Evolutionary conservation across 169 alveolate genomes (phyloP), one percentile per base, ranked within the genome.

Genomic region (Eimeria maxima): DNA sequence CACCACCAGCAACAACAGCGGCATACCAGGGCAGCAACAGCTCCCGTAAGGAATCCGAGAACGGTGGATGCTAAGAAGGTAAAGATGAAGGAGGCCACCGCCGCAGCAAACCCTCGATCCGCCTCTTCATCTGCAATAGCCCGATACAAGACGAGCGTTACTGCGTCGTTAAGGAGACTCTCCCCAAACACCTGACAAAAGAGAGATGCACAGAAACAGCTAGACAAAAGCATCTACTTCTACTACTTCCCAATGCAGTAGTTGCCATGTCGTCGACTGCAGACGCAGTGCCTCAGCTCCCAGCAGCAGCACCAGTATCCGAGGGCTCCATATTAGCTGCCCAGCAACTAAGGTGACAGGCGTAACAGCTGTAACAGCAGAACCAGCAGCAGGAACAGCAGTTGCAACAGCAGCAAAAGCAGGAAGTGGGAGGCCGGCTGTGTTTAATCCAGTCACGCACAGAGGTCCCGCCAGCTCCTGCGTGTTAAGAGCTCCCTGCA

Each of bases 91-190:
- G 86, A 63, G 24, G 96, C 90, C 60, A 44, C 89, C 29, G 73
- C 60, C 16, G 92, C 95, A 29, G 93, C 53, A 24, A 93, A 83
- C 10, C 88, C 95, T 24, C 78, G 50, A 1, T 81, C 69, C 0
- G 73, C 24, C 44, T 73, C 96, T 10, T 65, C 94, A 38, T 67
- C 74, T 24, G 81, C 94, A 24, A 95, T 44, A 22, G 97, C 71
- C 45, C 93, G 50, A 65, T 95, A 95, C 74, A 95, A 78, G 27
- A 95, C 97, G 44, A 95, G 80, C 22, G 96, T 63, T 45, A 95
- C 94, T 38, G 97, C 97, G 45, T 95, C 97, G 81, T 95, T 95
- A 42, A 95, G 81, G 74, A 95, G 93, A 57, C 96, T 93, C 89
- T 95, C 97, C 3, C 97, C 97, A 38, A 88, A 78, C 5, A 95